A percentile compares a stretch with the other conserved stretches of the same genome.
Conservation (phyloP, 495 filamentous ascomycete genomes). For the Lindgomyces ingoldianus region DNA sequence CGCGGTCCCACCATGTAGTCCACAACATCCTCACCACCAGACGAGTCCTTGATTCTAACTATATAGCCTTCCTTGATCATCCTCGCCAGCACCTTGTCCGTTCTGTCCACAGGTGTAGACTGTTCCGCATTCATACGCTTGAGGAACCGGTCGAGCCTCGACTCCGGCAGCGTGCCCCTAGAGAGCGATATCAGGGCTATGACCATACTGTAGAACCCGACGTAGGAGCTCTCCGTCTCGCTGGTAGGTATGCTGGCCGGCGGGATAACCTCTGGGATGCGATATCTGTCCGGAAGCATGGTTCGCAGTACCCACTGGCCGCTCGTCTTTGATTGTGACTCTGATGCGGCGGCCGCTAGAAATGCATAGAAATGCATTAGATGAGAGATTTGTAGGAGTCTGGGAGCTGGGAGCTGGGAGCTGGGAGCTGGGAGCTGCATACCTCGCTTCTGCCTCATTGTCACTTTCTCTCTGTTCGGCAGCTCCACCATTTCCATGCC, state of each 20-base stretch:
- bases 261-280: conserved; percentile 59
- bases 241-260: conserved; percentile 67
- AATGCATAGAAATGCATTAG: background rate
- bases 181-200: conserved; percentile 72
- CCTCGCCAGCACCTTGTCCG: conserved; percentile 70
- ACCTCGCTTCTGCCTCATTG: conserved; percentile 73
- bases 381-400: no score
- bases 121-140: conserved; percentile 72
- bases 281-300: conserved; percentile 65
- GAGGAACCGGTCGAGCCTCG: conserved; percentile 61
- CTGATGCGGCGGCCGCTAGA: conserved; percentile 57
- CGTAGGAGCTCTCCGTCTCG: conserved; percentile 72
- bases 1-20: conserved; percentile 80
- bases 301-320: conserved; percentile 76
- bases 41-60: conserved; percentile 59
- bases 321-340: conserved; percentile 54
- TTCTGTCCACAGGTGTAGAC: conserved; percentile 73
- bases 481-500: conserved; percentile 87
- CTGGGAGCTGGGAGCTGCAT: conserved; percentile 38
- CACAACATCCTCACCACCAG: conserved; percentile 59
- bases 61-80: conserved; percentile 85
- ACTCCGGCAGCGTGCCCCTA: conserved; percentile 69
- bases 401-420: no score
- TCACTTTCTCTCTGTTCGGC: conserved; percentile 75
- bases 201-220: conserved; percentile 75